Percentiles rank a stretch among this genome's conserved stretches.
These are phyloP conservation scores for Aspergillus steynii DNA, from an alignment of 495 filamentous ascomycete species.

Conservation along the genomic window DNA sequence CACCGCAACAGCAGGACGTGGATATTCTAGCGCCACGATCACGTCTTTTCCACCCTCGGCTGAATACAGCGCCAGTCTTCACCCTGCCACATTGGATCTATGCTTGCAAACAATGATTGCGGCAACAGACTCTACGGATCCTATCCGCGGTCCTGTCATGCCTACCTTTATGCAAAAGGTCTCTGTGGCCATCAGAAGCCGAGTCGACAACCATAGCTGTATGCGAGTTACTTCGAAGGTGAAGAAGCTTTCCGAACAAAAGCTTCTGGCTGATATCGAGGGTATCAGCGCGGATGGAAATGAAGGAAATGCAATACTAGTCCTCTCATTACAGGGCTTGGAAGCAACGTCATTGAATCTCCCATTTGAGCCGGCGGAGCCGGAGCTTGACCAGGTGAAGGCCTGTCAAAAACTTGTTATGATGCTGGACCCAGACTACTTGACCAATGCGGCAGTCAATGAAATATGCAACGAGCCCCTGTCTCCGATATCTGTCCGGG, in stretches of 20 bases:
- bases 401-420: constrained; percentile 4
- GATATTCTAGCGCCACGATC: no score
- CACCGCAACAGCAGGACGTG: no score
- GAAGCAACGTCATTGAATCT: neutral
- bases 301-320: neutral
- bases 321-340: neutral
- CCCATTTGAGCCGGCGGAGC: neutral
- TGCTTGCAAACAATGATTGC: constrained; percentile 3
- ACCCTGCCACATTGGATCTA: constrained; percentile 14
- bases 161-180: neutral
- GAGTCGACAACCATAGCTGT: neutral
- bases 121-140: neutral
- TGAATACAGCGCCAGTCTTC: no score
- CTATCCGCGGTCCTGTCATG: constrained; percentile 1
- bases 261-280: neutral
- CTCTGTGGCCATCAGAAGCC: neutral
- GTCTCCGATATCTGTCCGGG: neutral
- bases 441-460: neutral
- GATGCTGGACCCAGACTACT: constrained; percentile 7
- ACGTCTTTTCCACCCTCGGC: no score
- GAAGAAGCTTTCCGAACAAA: neutral
- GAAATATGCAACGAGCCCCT: constrained; percentile 4
- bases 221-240: neutral
- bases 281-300: neutral
- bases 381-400: neutral